phyloP scores from a whole-genome alignment of 495 filamentous ascomycete genomes.

The Letharia lupina region DNA sequence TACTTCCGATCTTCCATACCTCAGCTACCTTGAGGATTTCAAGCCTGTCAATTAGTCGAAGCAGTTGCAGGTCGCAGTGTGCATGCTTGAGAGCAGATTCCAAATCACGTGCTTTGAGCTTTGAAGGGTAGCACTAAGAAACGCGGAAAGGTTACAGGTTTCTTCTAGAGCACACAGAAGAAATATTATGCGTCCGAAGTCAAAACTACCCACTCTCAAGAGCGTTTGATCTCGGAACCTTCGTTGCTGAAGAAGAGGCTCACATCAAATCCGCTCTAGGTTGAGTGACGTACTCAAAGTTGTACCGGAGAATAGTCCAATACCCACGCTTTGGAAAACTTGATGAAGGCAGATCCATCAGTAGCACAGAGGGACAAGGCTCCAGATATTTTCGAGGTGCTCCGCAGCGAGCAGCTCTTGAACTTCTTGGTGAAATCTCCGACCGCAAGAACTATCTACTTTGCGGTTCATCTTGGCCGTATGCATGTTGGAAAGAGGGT shows the following conservation, averaged over 20 bases:
- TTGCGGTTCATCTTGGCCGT: too few relatives aligned
- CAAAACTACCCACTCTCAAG: background rate
- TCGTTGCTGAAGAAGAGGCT: background rate
- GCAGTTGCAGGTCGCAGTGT: too few relatives aligned
- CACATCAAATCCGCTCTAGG: background rate
- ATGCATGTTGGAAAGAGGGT: too few relatives aligned
- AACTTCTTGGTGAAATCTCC: too few relatives aligned
- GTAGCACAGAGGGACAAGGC: background rate
- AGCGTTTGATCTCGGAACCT: background rate
- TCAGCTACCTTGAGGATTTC: too few relatives aligned
- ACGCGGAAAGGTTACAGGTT: background rate
- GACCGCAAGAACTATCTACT: too few relatives aligned
- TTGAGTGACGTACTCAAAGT: background rate
- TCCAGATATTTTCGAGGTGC: background rate
- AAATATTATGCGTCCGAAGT: background rate
- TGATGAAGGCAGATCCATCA: background rate
- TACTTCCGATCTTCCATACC: too few relatives aligned
- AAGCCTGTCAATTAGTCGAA: too few relatives aligned
- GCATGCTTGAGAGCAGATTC: too few relatives aligned
- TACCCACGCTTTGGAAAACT: background rate
- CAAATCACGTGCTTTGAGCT: background rate
- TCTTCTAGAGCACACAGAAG: background rate
- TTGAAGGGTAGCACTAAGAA: background rate
- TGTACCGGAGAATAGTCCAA: background rate
- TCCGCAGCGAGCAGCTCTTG: too few relatives aligned